Base-by-base conservation (phyloP, 164 flowering plant species). In the Chloranthus sessilifolius region DNA sequence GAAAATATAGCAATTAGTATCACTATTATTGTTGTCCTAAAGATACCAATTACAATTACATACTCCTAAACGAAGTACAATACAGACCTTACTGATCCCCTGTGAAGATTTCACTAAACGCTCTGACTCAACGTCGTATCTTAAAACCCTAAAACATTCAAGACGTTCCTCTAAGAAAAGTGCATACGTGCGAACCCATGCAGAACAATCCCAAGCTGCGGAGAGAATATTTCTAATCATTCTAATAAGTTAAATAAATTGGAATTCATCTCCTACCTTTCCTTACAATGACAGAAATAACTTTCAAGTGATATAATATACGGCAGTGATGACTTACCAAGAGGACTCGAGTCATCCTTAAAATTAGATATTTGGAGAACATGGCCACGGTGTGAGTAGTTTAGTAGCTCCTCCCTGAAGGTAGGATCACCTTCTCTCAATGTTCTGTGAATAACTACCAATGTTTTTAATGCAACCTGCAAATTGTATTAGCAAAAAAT, bases 191-290 rank as follows among this genome's bases (percentile, higher is more conserved):
- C 99, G 73, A 16, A 85, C 86, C 97, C 99, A 94, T 7, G 95
- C 95, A 22, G 99, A 94, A 67, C 97, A 94, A 72, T 94, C 99
- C 97, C 97, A 94, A 41, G 97, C 99, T 94, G 73, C 76, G 70
- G 9, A 27, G 36, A 43, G 11, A 33, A 38, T 50, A 43, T 28
- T 27, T 7, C 8, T 24, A 34, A 34, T 22, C 4, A 38, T 8
- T 15, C 37, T 8, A 51, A 9, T n/a, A n/a, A n/a, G n/a, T n/a
- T n/a, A 7, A 2, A 41, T 11, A 8, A 21, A 19, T 33, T 33
- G 12, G 7, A 33, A 33, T 33, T n/a, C n/a, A n/a, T 7, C 36
- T 33, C 8, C 36, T 33, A 7, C 7, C 7, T 33, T 33, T 7
- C 12, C 12, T 33, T 7, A 33, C 7, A 33, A 33, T 33, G 12